Conservation (phyloP, 805 yeast genomes). For the Zygotorulaspora danielsina region DNA sequence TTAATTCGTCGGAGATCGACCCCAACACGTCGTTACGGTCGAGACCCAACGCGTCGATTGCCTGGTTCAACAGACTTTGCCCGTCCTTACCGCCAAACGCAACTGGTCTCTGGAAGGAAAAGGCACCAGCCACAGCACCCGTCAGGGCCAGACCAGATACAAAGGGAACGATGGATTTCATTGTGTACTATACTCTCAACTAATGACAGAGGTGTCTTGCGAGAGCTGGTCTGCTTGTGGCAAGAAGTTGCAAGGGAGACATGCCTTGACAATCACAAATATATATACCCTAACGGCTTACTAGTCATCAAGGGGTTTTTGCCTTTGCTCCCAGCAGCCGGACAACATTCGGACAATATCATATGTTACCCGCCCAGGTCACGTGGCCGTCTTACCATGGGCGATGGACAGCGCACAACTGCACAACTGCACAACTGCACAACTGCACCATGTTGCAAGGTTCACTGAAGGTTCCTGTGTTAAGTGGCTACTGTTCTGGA, state of each 20-base stretch:
- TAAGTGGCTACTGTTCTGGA: too few species aligned
- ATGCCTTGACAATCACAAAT: too few species aligned
- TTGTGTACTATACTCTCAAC: neutral
- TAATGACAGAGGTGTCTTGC: neutral
- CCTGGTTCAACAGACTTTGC: constrained; percentile 40
- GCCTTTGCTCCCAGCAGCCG: neutral
- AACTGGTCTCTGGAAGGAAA: constrained; percentile 35
- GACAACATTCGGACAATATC: too few species aligned
- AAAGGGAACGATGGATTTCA: constrained; percentile 5
- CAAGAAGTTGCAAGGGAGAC: too few species aligned
- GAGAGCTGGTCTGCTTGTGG: too few species aligned
- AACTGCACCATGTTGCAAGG: too few species aligned
- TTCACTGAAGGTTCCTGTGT: too few species aligned
- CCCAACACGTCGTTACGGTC: constrained; percentile 38
- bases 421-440: too few species aligned
- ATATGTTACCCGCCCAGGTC: too few species aligned
- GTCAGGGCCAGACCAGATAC: constrained; percentile 15
- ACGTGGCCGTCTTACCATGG: too few species aligned
- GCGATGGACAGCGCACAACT: too few species aligned
- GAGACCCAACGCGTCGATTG: constrained; percentile 48
- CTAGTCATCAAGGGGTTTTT: too few species aligned
- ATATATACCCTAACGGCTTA: neutral
- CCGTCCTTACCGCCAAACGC: constrained; percentile 25
- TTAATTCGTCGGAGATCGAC: constrained; percentile 45
- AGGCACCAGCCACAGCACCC: constrained; percentile 23